phyloP scores from a whole-genome alignment of 192 early-diverging fungal genomes.

The Jimgerdemannia flammicorona region DNA sequence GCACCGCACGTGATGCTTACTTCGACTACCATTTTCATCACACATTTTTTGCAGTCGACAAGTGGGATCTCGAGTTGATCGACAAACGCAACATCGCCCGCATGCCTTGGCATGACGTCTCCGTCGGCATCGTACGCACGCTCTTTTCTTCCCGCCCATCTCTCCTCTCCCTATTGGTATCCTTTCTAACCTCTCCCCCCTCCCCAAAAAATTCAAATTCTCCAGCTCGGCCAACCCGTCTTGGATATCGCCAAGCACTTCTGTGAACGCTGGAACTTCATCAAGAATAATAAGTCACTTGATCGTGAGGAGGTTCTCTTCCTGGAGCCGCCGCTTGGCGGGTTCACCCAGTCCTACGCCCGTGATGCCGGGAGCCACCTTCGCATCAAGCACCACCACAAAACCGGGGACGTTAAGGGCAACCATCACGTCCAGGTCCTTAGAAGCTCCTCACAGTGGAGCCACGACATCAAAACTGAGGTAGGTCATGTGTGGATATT shows the following conservation, averaged over 20 bases:
- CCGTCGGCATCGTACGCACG: conserved; percentile 57
- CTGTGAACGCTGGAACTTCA: conserved; percentile 85
- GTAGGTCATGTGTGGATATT: conserved; percentile 8
- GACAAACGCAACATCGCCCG: conserved; percentile 48
- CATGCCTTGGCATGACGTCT: conserved; percentile 93
- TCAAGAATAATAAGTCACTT: conserved; percentile 69
- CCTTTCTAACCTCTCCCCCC: neutral
- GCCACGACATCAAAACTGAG: conserved; percentile 59
- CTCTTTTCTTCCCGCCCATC: neutral
- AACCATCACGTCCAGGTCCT: conserved; percentile 67
- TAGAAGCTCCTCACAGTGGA: conserved; percentile 70
- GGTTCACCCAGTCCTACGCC: conserved; percentile 24
- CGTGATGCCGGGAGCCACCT: conserved; percentile 55
- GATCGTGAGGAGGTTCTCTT: conserved; percentile 53
- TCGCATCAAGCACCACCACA: conserved; percentile 31
- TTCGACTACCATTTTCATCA: too few relatives aligned
- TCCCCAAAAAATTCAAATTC: neutral
- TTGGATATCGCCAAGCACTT: conserved; percentile 82
- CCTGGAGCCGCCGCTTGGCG: conserved; percentile 51
- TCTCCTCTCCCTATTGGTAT: neutral
- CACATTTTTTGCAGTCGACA: conserved; percentile 5
- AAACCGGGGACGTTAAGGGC: conserved; percentile 39
- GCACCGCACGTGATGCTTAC: too few relatives aligned
- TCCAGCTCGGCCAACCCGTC: conserved; percentile 67
- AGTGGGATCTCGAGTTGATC: conserved; percentile 26